A percentile compares a stretch with the other conserved stretches of the same genome.
Evolutionary conservation across 2,329 filamentous ascomycete genomes (phyloP).

Genomic region (Aspergillus viridinutans): DNA sequence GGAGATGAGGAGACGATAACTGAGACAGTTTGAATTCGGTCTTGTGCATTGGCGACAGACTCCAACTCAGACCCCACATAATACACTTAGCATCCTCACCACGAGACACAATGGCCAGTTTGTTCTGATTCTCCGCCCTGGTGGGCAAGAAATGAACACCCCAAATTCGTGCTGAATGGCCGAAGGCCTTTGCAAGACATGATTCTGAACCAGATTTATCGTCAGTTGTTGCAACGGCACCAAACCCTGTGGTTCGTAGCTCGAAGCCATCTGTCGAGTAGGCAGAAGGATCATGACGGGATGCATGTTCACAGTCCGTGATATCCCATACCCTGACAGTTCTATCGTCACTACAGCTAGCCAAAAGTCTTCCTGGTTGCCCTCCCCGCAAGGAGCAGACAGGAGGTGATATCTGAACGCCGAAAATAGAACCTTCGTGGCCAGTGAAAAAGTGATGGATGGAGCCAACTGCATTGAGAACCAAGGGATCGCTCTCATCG

Average conservation of each 20-base stretch:
- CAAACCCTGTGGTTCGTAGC: conserved; percentile 61
- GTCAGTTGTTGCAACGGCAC: conserved; percentile 34
- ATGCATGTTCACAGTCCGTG: conserved; percentile 46
- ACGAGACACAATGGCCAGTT: conserved; percentile 64
- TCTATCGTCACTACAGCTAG: conserved; percentile 91
- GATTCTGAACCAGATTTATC: conserved; percentile 39
- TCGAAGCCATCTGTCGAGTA: conserved; percentile 35
- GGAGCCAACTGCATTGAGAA: conserved; percentile 25
- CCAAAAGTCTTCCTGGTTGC: conserved; percentile 59
- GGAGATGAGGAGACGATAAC: conserved; percentile 56
- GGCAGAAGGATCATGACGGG: conserved; percentile 27
- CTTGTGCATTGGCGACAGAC: conserved; percentile 7
- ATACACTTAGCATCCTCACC: conserved; percentile 80
- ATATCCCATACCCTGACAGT: conserved; percentile 88
- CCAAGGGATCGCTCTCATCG: conserved; percentile 3
- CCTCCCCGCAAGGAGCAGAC: conserved; percentile 39
- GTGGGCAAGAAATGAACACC: conserved; percentile 62
- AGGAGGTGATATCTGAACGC: conserved; percentile 69
- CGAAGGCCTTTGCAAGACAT: conserved; percentile 70
- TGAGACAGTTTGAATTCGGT: conserved; percentile 33
- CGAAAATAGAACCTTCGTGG: conserved; percentile 93
- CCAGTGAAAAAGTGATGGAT: conserved; percentile 57
- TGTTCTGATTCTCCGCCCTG: conserved; percentile 16
- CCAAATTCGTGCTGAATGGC: conserved; percentile 88
- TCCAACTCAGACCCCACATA: conserved; percentile 60